Evolutionary conservation across 371 early-diverging fungal species (phyloP).

Genomic region (Saksenaea vasiformis): DNA sequence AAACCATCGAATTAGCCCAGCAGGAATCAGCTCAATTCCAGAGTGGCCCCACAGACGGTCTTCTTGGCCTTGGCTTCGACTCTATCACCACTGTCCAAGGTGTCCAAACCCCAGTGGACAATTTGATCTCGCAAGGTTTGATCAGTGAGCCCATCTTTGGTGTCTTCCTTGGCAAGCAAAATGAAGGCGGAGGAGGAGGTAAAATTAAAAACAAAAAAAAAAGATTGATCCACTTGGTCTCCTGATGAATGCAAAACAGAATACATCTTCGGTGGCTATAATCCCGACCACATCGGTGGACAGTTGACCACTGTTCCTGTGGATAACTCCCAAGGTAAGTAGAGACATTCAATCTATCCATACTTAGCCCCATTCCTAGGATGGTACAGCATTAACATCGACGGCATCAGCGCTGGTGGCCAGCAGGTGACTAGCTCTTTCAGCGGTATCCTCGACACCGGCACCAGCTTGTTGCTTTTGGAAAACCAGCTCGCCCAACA

Average conservation of each 20-base stretch:
- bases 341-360: neutral
- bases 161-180: constrained; percentile 42
- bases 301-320: constrained; percentile 44
- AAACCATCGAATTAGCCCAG: constrained; percentile 41
- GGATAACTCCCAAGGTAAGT: constrained; percentile 20
- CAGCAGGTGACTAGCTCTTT: constrained; percentile 7
- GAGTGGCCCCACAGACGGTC: constrained; percentile 39
- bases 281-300: constrained; percentile 36
- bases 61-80: constrained; percentile 44
- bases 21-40: constrained; percentile 32
- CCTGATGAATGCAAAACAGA: constrained; percentile 12
- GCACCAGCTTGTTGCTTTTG: constrained; percentile 31
- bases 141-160: constrained; percentile 43
- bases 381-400: constrained; percentile 15
- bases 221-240: neutral
- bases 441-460: constrained; percentile 31
- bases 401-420: neutral
- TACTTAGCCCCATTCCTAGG: constrained; percentile 1
- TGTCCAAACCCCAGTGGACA: constrained; percentile 42
- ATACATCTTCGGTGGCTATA: constrained; percentile 44
- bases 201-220: neutral
- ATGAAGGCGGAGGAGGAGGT: constrained; percentile 50
- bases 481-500: constrained; percentile 13
- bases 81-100: constrained; percentile 37
- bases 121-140: constrained; percentile 42